phyloP scores from a whole-genome alignment of 345 rosid genomes.

The Citrus sinensis region DVS_A1.0 CM039165.1:38286001-38286500 shows the following conservation, averaged over 20 bases:
- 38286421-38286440: constrained; percentile 44
- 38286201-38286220: not conserved
- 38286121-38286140: constrained; percentile 87
- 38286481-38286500: constrained; percentile 96
- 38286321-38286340: not conserved
- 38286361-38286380: not conserved
- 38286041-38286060: not conserved
- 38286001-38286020: constrained; percentile 3
- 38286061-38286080: constrained; percentile 9
- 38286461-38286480: constrained; percentile 81
- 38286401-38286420: not conserved
- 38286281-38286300: not conserved
- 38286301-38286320: not conserved
- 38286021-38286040: not conserved
- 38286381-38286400: not conserved
- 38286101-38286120: constrained; percentile 95
- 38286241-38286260: not conserved
- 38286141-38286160: constrained; percentile 85
- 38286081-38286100: constrained; percentile 78
- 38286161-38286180: constrained; percentile 84
- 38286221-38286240: not conserved
- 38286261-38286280: not conserved
- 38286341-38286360: not conserved
- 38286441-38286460: constrained; percentile 77
- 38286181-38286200: constrained; percentile 37